Conservation (phyloP, 495 filamentous ascomycete species). For the Lepidopterella palustris region DNA sequence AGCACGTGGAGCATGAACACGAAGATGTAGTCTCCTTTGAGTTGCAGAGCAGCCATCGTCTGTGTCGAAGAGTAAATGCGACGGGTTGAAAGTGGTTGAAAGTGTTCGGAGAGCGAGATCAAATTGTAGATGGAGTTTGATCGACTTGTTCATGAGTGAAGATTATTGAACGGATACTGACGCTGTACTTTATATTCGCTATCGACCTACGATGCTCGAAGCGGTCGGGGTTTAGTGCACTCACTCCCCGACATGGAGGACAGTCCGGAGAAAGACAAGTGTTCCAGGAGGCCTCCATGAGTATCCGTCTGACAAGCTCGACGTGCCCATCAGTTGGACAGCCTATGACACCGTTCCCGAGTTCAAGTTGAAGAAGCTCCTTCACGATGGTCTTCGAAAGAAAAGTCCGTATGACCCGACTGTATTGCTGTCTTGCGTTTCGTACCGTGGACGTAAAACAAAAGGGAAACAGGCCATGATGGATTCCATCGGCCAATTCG, state of each 20-base stretch:
- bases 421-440: too few species aligned
- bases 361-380: neutral
- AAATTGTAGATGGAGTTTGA: neutral
- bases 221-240: neutral
- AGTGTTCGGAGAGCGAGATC: neutral
- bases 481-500: too few species aligned
- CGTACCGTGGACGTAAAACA: too few species aligned
- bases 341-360: neutral
- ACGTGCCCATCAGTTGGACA: neutral
- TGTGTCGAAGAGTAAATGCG: neutral
- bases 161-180: slow-evolving; percentile 25
- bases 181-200: neutral
- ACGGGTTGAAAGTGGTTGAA: slow-evolving; percentile 1
- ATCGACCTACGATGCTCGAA: neutral
- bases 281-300: neutral
- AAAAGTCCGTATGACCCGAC: neutral
- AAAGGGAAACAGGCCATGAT: too few species aligned
- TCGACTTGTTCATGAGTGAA: neutral
- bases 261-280: neutral
- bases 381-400: neutral
- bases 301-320: neutral
- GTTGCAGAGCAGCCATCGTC: neutral
- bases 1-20: slow-evolving; percentile 3
- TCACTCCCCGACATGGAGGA: neutral
- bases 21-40: slow-evolving; percentile 2